phyloP scores from a whole-genome alignment of 352 stramenopile species.

The Phytopythium delawarense region DNA sequence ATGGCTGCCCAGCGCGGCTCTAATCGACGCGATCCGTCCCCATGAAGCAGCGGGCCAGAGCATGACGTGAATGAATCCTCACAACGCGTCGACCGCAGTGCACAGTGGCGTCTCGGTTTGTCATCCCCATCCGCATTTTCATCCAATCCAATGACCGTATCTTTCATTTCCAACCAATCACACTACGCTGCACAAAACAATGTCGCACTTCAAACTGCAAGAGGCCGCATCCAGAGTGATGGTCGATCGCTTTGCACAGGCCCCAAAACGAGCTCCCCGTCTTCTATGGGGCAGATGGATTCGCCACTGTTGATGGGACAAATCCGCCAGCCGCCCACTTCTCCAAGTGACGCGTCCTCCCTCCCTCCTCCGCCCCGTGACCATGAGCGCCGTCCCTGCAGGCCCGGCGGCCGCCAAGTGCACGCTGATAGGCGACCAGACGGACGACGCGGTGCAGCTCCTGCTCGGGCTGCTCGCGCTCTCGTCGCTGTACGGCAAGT shows the following conservation, averaged over 20 bases:
- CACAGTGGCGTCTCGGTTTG: background rate
- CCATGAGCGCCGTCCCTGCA: background rate
- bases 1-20: background rate
- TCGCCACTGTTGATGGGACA: background rate
- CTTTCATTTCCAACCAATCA: background rate
- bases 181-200: background rate
- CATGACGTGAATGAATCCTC: background rate
- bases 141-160: background rate
- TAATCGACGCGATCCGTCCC: background rate
- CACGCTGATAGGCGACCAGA: conserved; percentile 67
- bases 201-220: conserved; percentile 4
- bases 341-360: background rate
- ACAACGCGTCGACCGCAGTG: background rate
- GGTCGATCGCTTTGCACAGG: background rate
- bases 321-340: background rate
- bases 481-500: conserved; percentile 75
- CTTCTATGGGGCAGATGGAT: background rate
- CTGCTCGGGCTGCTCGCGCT: conserved; percentile 71
- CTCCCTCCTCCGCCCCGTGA: background rate
- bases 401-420: conserved; percentile 22
- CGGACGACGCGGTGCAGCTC: conserved; percentile 73
- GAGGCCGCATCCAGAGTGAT: background rate
- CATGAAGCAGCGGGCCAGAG: background rate
- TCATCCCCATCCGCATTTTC: background rate
- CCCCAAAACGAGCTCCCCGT: background rate